Percentiles rank a stretch among this genome's conserved stretches.
phyloP scores from a whole-genome alignment of 352 stramenopile genomes.

The Peronospora tabacina region DNA sequence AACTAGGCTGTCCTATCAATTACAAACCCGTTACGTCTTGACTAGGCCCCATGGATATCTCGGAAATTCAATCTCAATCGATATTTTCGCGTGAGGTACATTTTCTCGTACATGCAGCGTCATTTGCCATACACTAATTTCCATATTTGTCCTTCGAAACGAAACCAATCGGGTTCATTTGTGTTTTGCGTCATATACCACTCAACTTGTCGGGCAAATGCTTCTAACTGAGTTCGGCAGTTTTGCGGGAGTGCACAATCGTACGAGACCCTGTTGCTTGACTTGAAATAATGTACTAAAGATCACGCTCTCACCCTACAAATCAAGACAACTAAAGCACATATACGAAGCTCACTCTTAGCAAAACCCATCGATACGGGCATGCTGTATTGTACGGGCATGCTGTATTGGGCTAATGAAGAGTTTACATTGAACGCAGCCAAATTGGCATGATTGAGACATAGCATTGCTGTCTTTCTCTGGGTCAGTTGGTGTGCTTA shows the following conservation, averaged over 20 bases:
- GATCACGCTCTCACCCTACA: slow-evolving; percentile 1
- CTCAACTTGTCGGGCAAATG: slow-evolving; percentile 32
- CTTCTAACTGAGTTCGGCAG: slow-evolving; percentile 44
- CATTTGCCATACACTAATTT: slow-evolving; percentile 49
- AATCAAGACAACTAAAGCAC: not conserved
- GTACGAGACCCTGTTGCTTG: slow-evolving; percentile 52
- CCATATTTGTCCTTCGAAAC: slow-evolving; percentile 76
- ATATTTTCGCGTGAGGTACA: slow-evolving; percentile 27
- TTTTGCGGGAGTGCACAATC: slow-evolving; percentile 57
- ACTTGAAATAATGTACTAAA: slow-evolving; percentile 65
- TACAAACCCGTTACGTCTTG: slow-evolving; percentile 32
- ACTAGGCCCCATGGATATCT: slow-evolving; percentile 54
- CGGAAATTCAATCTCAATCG: slow-evolving; percentile 59
- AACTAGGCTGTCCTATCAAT: not conserved
- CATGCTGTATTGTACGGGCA: slow-evolving; percentile 56
- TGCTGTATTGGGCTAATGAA: slow-evolving; percentile 31
- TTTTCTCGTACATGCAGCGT: slow-evolving; percentile 35
- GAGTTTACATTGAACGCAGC: slow-evolving; percentile 40
- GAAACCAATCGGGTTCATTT: slow-evolving; percentile 33
- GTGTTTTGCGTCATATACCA: slow-evolving; percentile 13
- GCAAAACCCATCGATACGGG: slow-evolving; percentile 42
- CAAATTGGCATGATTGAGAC: slow-evolving; percentile 46
- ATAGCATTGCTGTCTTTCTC: slow-evolving; percentile 41
- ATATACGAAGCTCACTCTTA: not conserved
- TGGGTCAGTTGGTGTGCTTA: slow-evolving; percentile 55